Evolutionary conservation across 169 alveolate species (phyloP).

Genomic region (Plasmodium blacklocki): DNA sequence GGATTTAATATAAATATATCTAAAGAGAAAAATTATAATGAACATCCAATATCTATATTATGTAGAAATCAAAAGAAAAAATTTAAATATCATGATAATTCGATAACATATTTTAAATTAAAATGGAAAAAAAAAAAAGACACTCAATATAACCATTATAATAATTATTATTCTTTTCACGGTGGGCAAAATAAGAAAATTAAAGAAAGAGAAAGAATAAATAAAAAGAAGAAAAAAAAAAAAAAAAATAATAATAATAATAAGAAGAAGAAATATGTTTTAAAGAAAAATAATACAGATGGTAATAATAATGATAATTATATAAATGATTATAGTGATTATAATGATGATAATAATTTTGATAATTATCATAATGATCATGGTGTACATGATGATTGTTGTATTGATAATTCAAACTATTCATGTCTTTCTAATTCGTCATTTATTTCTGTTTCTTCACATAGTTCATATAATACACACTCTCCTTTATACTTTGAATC

Average conservation of each 20-base stretch:
- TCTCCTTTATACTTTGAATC: conserved; percentile 7
- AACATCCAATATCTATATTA: conserved; percentile 56
- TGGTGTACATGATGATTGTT: background rate
- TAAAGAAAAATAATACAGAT: no score
- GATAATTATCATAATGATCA: background rate
- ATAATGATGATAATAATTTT: background rate
- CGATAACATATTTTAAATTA: conserved; percentile 30
- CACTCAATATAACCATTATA: no score
- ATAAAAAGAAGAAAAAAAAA: background rate
- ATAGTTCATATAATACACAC: conserved; percentile 1
- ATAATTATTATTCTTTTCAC: background rate
- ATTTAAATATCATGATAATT: conserved; percentile 13
- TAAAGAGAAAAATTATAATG: conserved; percentile 65
- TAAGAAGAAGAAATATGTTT: background rate
- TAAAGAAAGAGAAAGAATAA: background rate
- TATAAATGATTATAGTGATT: background rate
- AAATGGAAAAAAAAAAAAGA: conserved; percentile 24
- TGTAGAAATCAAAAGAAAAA: conserved; percentile 54
- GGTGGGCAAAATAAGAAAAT: background rate
- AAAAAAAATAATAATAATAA: background rate
- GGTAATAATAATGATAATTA: no score
- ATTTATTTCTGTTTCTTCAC: conserved; percentile 1
- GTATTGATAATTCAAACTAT: background rate
- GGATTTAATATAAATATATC: conserved; percentile 71
- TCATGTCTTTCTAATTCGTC: background rate